Conservation (phyloP, 345 rosid species). For the Sisymbrium altissimum region DNA sequence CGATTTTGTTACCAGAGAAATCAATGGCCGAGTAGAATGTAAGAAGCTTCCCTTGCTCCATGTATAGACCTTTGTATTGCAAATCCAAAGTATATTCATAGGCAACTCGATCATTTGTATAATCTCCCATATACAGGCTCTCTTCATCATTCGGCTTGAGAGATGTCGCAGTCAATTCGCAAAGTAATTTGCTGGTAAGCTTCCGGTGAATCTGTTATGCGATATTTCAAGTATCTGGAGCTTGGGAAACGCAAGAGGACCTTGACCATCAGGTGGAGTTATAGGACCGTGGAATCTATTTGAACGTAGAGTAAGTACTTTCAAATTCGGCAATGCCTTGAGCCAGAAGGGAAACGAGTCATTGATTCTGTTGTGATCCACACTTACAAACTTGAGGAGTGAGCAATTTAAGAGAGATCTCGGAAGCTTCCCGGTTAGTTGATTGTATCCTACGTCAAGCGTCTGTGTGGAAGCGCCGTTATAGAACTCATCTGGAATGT, state of each 20-base stretch:
- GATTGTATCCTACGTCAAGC: conserved; percentile 25
- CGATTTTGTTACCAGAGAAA: conserved; percentile 28
- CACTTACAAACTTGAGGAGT: not conserved
- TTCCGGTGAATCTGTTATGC: conserved; percentile 13
- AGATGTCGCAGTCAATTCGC: conserved; percentile 11
- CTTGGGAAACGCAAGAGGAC: not conserved
- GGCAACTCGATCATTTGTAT: not conserved
- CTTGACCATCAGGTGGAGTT: not conserved
- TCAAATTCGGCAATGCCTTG: conserved; percentile 20
- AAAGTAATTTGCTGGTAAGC: conserved; percentile 20
- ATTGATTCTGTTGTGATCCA: not conserved
- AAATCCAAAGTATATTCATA: conserved; percentile 24
- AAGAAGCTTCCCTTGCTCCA: conserved; percentile 31
- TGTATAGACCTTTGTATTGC: conserved; percentile 31
- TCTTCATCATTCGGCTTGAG: conserved; percentile 19
- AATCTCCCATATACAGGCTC: conserved; percentile 27
- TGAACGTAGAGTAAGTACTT: conserved; percentile 25
- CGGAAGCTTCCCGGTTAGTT: conserved; percentile 15
- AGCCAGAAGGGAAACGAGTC: conserved; percentile 21
- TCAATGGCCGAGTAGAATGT: conserved; percentile 13
- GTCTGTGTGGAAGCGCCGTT: not conserved
- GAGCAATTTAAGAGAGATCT: not conserved
- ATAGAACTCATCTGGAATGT: conserved; percentile 14
- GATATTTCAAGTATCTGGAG: not conserved
- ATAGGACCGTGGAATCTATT: conserved; percentile 4